Evolutionary conservation across 1,139 yeast species (phyloP).

Genomic region (Geotrichum fermentans): DNA sequence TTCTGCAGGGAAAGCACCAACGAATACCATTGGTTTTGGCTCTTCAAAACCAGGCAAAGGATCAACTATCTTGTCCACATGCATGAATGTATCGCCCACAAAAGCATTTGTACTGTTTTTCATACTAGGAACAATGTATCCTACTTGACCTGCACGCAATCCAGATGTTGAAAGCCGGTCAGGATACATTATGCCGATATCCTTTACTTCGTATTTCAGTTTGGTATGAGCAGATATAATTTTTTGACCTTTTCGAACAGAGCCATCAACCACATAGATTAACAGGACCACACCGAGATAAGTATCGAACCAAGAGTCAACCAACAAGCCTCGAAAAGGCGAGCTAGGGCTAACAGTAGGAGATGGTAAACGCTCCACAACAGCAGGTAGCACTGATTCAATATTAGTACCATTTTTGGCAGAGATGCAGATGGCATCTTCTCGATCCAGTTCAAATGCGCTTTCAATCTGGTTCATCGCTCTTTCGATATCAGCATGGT

Average conservation of each 20-base stretch:
- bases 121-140: constrained; percentile 91
- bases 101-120: constrained; percentile 79
- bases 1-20: constrained; percentile 97
- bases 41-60: constrained; percentile 94
- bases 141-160: constrained; percentile 87
- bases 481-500: constrained; percentile 75
- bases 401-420: constrained; percentile 89
- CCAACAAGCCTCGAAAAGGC: constrained; percentile 74
- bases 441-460: constrained; percentile 72
- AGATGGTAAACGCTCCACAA: constrained; percentile 70
- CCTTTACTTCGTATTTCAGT: constrained; percentile 77
- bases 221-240: constrained; percentile 74
- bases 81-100: constrained; percentile 87
- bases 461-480: constrained; percentile 79
- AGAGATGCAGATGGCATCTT: constrained; percentile 78
- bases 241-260: constrained; percentile 65
- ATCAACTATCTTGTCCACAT: constrained; percentile 59
- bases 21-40: constrained; percentile 96
- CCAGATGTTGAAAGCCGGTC: constrained; percentile 56
- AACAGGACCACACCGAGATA: constrained; percentile 90
- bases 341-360: constrained; percentile 52
- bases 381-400: constrained; percentile 67
- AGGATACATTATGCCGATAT: constrained; percentile 94
- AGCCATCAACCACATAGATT: constrained; percentile 81
- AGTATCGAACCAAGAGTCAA: constrained; percentile 95